Percentiles rank a stretch among this genome's conserved stretches.
These are phyloP conservation scores for Bombardia bombarda DNA, from an alignment of 495 filamentous ascomycete species.

Conservation along the genomic window DNA sequence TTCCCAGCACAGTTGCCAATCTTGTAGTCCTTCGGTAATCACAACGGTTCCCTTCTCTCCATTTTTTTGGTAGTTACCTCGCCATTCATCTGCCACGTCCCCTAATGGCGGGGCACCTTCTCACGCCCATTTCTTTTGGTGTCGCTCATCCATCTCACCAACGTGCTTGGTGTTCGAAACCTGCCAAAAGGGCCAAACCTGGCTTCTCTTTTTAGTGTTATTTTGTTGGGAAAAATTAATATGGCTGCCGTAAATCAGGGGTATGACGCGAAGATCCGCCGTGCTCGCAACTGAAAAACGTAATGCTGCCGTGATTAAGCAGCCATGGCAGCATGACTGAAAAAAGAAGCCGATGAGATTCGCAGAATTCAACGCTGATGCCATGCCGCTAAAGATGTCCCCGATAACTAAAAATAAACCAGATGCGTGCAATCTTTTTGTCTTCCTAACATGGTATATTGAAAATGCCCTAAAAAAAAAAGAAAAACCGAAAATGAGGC, in stretches of 20 bases:
- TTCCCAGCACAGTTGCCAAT: slow-evolving; percentile 14
- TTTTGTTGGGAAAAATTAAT: slow-evolving; percentile 19
- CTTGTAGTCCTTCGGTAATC: slow-evolving; percentile 10
- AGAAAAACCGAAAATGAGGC: slow-evolving; percentile 17
- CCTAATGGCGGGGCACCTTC: no score
- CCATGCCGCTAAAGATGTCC: slow-evolving; percentile 32
- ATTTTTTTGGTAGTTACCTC: no score
- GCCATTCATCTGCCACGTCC: no score
- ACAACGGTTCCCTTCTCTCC: background rate
- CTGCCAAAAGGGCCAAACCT: slow-evolving; percentile 3
- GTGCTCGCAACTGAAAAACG: slow-evolving; percentile 4
- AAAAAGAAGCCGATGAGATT: slow-evolving; percentile 14
- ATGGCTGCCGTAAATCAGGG: slow-evolving; percentile 14
- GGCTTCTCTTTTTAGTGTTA: slow-evolving; percentile 10
- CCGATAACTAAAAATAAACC: slow-evolving; percentile 27
- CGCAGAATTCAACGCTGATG: slow-evolving; percentile 31
- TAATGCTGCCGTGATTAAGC: slow-evolving; percentile 7
- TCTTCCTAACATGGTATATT: slow-evolving; percentile 28
- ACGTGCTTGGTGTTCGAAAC: background rate
- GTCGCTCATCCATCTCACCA: slow-evolving; percentile 2
- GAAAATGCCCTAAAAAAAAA: slow-evolving; percentile 25
- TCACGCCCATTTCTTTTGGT: slow-evolving; percentile 15
- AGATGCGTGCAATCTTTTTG: slow-evolving; percentile 31
- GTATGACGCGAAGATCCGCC: slow-evolving; percentile 11
- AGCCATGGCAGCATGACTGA: slow-evolving; percentile 14